Base-by-base conservation (phyloP, 2,329 filamentous ascomycete species). In the Colletotrichum navitas region DNA sequence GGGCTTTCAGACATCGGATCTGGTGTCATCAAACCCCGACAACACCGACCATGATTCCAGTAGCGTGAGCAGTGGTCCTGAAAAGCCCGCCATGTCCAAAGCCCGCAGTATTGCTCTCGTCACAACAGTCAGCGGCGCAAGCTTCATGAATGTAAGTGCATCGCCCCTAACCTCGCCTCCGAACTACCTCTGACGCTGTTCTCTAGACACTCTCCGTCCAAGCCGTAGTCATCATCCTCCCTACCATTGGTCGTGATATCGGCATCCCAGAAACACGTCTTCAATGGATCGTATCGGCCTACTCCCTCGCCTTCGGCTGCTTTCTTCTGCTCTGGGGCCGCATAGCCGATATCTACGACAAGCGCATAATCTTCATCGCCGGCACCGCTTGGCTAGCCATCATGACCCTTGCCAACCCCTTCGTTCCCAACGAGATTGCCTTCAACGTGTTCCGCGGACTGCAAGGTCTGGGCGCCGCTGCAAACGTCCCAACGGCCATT, bases 401-500 rank as follows among this genome's bases (percentile, higher is more conserved):
- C 1, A 86, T 87, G 0, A 88, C 88, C 3, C 83, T 90, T 5
- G 82, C 86, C 16, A 90, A 90, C 72, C 90, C 91, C 0, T 92
- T 93, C 75, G 79, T 92, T 18, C 86, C 86, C 0, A 89, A 89
- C 71, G 91, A 93, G 78, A 90, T 93, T 71, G 88, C 86, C 7
- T 92, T 93, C 77, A 86, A 92, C 77, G 68, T 93, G 1, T 88
- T 93, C 75, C 84, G 91, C 3, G 91, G 87, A 0, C 81, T 93
- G 10, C 90, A 93, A 74, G 91, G 91, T 1, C 78, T 93, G 81
- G 91, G 90, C 2, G 89, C 89, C 34, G 91, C 91, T 1, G 90
- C 90, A 21, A 93, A 92, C 76, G 89, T 93, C 0, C 91, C 91
- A 0, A 92, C 91, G 0, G 91, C 91, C 0, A 89, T 93, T 76